Evolutionary conservation across 371 early-diverging fungal species (phyloP).

Genomic region (Vairimorpha ceranae): DNA sequence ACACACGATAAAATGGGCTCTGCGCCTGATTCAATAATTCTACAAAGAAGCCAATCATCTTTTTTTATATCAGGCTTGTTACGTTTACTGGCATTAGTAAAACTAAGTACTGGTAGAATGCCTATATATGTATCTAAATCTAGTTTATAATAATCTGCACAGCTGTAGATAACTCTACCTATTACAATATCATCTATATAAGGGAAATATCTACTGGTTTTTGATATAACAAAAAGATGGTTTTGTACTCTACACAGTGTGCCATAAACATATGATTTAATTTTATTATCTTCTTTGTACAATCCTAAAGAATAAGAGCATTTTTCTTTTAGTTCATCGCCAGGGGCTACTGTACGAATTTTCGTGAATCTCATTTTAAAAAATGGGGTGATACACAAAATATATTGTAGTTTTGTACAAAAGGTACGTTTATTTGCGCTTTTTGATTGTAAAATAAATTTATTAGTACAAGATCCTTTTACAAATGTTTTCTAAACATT

Average conservation of each 20-base stretch:
- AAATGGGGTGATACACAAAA: too few relatives aligned
- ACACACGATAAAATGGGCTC: constrained; percentile 54
- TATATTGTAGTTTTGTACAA: too few relatives aligned
- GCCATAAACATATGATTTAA: constrained; percentile 23
- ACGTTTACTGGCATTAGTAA: constrained; percentile 62
- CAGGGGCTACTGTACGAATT: constrained; percentile 36
- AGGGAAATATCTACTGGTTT: constrained; percentile 47
- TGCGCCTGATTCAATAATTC: constrained; percentile 28
- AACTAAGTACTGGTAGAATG: constrained; percentile 54
- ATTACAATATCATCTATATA: constrained; percentile 56
- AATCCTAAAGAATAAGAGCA: constrained; percentile 26
- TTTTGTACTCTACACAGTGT: constrained; percentile 21
- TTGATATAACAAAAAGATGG: constrained; percentile 26
- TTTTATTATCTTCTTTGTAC: background rate
- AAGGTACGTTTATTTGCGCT: too few relatives aligned
- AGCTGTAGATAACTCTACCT: constrained; percentile 49
- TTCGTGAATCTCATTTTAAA: constrained; percentile 9
- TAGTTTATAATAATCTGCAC: constrained; percentile 52
- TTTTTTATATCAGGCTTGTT: constrained; percentile 52
- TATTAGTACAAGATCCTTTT: too few relatives aligned
- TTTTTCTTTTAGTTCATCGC: constrained; percentile 32
- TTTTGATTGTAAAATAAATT: too few relatives aligned
- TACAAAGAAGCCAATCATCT: constrained; percentile 53
- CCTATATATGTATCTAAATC: constrained; percentile 41
- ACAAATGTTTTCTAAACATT: too few relatives aligned